phyloP scores from a whole-genome alignment of 352 stramenopile genomes.

The Phytophthora foliorum region DNA sequence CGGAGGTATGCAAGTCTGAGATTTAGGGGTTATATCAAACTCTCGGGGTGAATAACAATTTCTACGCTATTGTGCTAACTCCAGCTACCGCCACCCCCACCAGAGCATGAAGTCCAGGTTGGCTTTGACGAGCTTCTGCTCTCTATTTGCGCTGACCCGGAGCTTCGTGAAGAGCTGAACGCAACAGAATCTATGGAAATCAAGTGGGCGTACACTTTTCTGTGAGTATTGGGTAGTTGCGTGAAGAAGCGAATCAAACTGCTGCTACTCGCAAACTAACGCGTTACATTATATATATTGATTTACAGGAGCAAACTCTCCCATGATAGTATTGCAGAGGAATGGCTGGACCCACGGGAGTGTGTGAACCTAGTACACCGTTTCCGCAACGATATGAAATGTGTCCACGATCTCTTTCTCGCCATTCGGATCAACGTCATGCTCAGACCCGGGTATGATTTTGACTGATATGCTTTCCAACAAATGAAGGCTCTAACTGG shows the following conservation, averaged over 20 bases:
- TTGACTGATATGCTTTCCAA: not conserved
- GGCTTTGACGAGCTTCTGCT: slow-evolving; percentile 63
- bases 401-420: slow-evolving; percentile 60
- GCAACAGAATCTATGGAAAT: slow-evolving; percentile 54
- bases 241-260: not conserved
- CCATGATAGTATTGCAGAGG: slow-evolving; percentile 41
- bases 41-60: slow-evolving; percentile 15
- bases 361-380: slow-evolving; percentile 61
- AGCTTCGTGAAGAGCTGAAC: slow-evolving; percentile 54
- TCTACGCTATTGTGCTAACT: not conserved
- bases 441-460: slow-evolving; percentile 52
- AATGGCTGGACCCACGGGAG: slow-evolving; percentile 60
- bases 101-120: slow-evolving; percentile 43
- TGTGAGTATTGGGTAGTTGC: slow-evolving; percentile 47
- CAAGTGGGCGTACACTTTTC: slow-evolving; percentile 81
- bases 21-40: not conserved
- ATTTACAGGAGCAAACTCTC: slow-evolving; percentile 53
- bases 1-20: slow-evolving; percentile 42
- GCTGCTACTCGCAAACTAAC: not conserved
- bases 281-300: not conserved
- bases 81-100: slow-evolving; percentile 65
- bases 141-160: slow-evolving; percentile 30
- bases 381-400: slow-evolving; percentile 46
- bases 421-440: slow-evolving; percentile 75
- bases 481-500: slow-evolving; percentile 7